Percentiles rank a stretch among this genome's conserved stretches.
Conservation (phyloP, 1,284 basidiomycete genomes). For the Marasmius fiardii region DNA sequence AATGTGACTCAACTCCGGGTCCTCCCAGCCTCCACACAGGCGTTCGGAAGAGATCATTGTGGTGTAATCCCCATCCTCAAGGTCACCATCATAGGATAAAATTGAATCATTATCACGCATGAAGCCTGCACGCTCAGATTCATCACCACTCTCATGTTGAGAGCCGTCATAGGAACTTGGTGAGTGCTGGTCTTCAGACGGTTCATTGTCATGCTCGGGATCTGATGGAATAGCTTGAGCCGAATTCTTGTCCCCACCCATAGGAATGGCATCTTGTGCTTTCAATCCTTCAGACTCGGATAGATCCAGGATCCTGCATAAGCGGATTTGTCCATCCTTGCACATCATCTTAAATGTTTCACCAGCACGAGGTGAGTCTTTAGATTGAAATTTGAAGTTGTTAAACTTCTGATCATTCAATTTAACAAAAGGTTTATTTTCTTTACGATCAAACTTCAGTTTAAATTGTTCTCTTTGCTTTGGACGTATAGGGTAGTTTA, state of each 20-base stretch:
- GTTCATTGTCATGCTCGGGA: background rate
- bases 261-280: too few relatives aligned
- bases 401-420: background rate
- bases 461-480: too few relatives aligned
- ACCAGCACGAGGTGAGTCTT: background rate
- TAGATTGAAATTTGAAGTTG: background rate
- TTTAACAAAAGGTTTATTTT: background rate
- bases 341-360: background rate
- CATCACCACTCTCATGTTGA: conserved; percentile 4
- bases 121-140: conserved; percentile 3
- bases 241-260: too few relatives aligned
- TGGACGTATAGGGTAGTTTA: too few relatives aligned
- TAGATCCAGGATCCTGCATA: too few relatives aligned
- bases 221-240: too few relatives aligned
- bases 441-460: too few relatives aligned
- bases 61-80: background rate
- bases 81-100: background rate
- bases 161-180: conserved; percentile 12
- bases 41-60: background rate
- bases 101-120: conserved; percentile 10
- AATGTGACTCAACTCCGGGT: background rate
- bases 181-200: background rate
- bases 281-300: too few relatives aligned
- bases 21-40: background rate
- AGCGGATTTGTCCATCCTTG: background rate